Evolutionary conservation across 257 asterid species (phyloP).

Genomic region (Penstemon eatonii): DNA sequence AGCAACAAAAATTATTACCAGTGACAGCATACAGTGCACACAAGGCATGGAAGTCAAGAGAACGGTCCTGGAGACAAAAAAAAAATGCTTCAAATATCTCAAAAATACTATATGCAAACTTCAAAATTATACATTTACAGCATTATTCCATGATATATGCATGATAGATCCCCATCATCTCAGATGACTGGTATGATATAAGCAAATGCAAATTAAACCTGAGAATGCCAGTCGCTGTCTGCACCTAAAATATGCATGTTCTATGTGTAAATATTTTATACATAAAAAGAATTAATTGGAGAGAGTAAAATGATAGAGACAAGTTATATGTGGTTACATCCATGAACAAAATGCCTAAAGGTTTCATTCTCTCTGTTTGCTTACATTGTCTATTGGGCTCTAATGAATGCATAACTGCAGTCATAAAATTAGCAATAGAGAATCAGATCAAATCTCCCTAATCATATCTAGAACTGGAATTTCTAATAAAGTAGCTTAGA

Average conservation of each 20-base stretch:
- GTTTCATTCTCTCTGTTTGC: no score
- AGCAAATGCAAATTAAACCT: slow-evolving; percentile 16
- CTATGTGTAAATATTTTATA: neutral
- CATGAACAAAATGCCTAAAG: no score
- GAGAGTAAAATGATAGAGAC: no score
- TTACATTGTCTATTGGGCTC: no score
- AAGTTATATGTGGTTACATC: no score
- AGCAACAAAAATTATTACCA: slow-evolving; percentile 49
- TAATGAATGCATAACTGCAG: no score
- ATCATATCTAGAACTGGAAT: no score
- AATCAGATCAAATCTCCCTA: no score
- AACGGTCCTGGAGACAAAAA: slow-evolving; percentile 77
- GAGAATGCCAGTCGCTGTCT: slow-evolving; percentile 9
- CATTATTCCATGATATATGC: slow-evolving; percentile 16
- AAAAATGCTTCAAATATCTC: slow-evolving; percentile 24
- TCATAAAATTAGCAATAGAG: no score
- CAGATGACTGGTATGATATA: slow-evolving; percentile 16
- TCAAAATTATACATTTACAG: slow-evolving; percentile 17
- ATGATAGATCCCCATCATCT: no score
- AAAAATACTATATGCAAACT: slow-evolving; percentile 11
- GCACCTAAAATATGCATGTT: slow-evolving; percentile 12
- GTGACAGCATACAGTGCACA: slow-evolving; percentile 96
- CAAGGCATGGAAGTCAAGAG: slow-evolving; percentile 84
- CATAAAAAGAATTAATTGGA: no score
- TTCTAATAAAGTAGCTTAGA: no score